A percentile compares a stretch with the other conserved stretches of the same genome.
These are phyloP conservation scores for Russula sp. DNA, from an alignment of 768 basidiomycete genomes.

Conservation along the genomic window DNA sequence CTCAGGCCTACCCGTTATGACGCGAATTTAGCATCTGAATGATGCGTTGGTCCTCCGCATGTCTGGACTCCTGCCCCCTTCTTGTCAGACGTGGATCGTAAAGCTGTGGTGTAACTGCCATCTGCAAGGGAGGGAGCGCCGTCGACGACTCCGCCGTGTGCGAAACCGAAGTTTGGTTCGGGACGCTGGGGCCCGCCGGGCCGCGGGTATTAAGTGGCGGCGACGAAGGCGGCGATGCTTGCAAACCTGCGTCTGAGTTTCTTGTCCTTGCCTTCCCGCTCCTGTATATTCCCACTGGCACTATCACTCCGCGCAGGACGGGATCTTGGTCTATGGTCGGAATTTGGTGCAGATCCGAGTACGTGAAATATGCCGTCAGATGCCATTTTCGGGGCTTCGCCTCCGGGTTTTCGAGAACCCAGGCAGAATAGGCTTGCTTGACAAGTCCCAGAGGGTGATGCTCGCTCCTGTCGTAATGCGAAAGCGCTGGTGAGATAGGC, in stretches of 20 bases:
- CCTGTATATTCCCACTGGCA: conserved; percentile 37
- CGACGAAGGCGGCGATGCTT: conserved; percentile 26
- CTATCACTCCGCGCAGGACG: conserved; percentile 31
- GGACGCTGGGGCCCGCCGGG: conserved; percentile 21
- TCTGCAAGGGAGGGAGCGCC: conserved; percentile 39
- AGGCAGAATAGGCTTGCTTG: conserved; percentile 69
- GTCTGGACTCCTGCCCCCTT: conserved; percentile 33
- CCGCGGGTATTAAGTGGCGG: conserved; percentile 26
- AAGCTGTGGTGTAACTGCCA: conserved; percentile 32
- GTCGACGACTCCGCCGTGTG: conserved; percentile 25
- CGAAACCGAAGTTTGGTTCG: conserved; percentile 18
- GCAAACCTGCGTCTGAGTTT: conserved; percentile 30
- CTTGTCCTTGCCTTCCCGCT: conserved; percentile 38
- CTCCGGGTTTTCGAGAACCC: conserved; percentile 43
- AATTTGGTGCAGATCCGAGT: conserved; percentile 35
- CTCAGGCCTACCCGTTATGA: conserved; percentile 28
- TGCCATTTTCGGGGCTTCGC: conserved; percentile 58
- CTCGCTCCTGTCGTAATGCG: conserved; percentile 51
- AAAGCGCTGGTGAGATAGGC: conserved; percentile 47
- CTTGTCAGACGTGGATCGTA: conserved; percentile 28
- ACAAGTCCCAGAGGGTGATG: conserved; percentile 53
- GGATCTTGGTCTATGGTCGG: conserved; percentile 37
- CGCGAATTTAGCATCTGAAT: conserved; percentile 53
- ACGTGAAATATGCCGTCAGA: conserved; percentile 45
- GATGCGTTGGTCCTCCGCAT: conserved; percentile 54